phyloP scores from a whole-genome alignment of 2,329 filamentous ascomycete genomes.

The Epichloe sp. region DNA sequence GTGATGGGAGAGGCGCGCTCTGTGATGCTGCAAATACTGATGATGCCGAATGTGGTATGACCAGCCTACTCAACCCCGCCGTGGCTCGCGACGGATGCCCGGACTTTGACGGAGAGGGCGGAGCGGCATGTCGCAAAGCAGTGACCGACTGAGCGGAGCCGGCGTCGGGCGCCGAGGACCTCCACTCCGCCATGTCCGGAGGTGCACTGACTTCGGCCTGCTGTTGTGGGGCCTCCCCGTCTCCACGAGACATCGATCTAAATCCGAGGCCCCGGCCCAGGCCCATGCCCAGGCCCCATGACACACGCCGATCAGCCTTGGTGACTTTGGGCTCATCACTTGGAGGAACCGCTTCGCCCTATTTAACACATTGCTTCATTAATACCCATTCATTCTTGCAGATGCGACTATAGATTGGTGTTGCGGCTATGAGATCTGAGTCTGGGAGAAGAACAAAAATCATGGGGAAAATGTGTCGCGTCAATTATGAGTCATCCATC shows the following conservation, averaged over 20 bases:
- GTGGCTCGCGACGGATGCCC: slow-evolving; percentile 4
- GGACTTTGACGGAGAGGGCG: not conserved
- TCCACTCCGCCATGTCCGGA: not conserved
- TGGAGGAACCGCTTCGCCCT: slow-evolving; percentile 24
- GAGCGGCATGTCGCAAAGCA: not conserved
- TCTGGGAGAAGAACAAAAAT: not conserved
- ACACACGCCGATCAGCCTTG: slow-evolving; percentile 28
- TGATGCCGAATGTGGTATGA: slow-evolving; percentile 5
- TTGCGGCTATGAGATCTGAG: slow-evolving; percentile 6
- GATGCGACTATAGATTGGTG: slow-evolving; percentile 14
- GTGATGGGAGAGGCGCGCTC: not conserved
- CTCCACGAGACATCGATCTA: slow-evolving; percentile 15
- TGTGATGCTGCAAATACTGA: not conserved
- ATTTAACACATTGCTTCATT: slow-evolving; percentile 14
- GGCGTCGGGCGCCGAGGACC: not conserved
- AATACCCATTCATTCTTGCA: slow-evolving; percentile 18
- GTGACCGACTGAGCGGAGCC: not conserved
- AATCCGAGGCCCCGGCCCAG: slow-evolving; percentile 24
- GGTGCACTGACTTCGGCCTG: slow-evolving; percentile 3
- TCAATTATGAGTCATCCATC: slow-evolving; percentile 29
- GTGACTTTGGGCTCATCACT: slow-evolving; percentile 23
- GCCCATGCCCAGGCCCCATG: slow-evolving; percentile 25
- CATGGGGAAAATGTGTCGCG: slow-evolving; percentile 18
- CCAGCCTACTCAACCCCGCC: slow-evolving; percentile 6
- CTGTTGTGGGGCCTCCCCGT: slow-evolving; percentile 11